These are phyloP conservation scores for Ophiostoma ips DNA, from an alignment of 2,329 filamentous ascomycete species.

Conservation along the genomic window DNA sequence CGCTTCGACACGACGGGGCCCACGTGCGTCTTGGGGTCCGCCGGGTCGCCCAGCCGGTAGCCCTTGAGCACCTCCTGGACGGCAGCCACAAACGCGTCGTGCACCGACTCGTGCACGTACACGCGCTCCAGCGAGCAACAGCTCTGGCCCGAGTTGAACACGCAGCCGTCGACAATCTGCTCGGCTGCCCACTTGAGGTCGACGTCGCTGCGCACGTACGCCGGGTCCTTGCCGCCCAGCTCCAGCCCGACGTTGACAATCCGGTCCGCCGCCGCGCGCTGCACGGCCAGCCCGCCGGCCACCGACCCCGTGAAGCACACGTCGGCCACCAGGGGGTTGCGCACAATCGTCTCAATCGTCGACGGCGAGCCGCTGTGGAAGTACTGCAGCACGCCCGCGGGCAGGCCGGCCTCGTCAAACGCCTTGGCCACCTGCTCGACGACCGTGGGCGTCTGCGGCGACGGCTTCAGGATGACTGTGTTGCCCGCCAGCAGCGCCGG, in stretches of 20 bases:
- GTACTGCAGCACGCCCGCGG: constrained; percentile 73
- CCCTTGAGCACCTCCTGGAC: constrained; percentile 65
- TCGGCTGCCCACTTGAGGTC: constrained; percentile 83
- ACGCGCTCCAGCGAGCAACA: constrained; percentile 88
- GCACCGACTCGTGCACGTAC: constrained; percentile 74
- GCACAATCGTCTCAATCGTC: constrained; percentile 65
- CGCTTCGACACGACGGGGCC: constrained; percentile 78
- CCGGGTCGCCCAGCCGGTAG: constrained; percentile 82
- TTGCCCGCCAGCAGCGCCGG: constrained; percentile 86
- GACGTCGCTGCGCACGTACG: constrained; percentile 75
- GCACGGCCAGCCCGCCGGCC: constrained; percentile 71
- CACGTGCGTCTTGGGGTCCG: constrained; percentile 63
- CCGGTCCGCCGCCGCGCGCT: constrained; percentile 70
- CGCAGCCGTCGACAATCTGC: constrained; percentile 87
- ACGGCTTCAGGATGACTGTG: constrained; percentile 85
- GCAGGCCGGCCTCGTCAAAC: constrained; percentile 69
- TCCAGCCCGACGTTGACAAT: constrained; percentile 80
- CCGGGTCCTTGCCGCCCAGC: constrained; percentile 88
- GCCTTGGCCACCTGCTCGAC: constrained; percentile 69
- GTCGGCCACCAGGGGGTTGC: constrained; percentile 60
- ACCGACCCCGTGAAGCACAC: constrained; percentile 94
- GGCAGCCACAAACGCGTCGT: constrained; percentile 69
- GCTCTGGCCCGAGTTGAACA: constrained; percentile 98
- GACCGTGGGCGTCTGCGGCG: constrained; percentile 85
- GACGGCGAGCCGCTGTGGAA: constrained; percentile 75